phyloP scores from a whole-genome alignment of 2,329 filamentous ascomycete genomes.

The Hymenoscyphus salicellus region DNA sequence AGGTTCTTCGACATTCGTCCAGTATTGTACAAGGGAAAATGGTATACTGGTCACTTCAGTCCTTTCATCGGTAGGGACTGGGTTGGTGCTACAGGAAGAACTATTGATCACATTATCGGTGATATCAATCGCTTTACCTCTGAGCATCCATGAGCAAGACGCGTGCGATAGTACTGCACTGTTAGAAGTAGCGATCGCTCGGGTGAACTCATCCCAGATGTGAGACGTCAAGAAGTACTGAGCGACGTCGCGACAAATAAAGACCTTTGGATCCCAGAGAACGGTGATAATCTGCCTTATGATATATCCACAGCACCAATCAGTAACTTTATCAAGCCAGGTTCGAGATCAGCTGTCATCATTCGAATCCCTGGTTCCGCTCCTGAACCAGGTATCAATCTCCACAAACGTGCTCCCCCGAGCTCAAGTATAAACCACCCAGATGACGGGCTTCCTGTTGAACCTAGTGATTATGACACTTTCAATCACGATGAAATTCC shows the following conservation, averaged over 20 bases:
- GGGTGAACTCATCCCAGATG: conserved; percentile 11
- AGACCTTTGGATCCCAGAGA: conserved; percentile 21
- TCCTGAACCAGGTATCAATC: not conserved
- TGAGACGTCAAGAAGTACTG: no score
- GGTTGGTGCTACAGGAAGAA: conserved; percentile 20
- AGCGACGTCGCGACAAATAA: conserved; percentile 18
- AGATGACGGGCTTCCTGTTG: not conserved
- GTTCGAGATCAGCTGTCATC: conserved; percentile 25
- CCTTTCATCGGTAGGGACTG: not conserved
- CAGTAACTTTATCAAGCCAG: conserved; percentile 22
- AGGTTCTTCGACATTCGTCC: conserved; percentile 29
- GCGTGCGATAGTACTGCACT: no score
- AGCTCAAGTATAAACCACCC: not conserved
- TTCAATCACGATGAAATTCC: conserved; percentile 4
- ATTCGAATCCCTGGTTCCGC: conserved; percentile 20
- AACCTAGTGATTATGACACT: not conserved
- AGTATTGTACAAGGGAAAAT: conserved; percentile 12
- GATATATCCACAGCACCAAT: conserved; percentile 24
- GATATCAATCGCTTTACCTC: conserved; percentile 28
- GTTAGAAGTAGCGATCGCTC: no score
- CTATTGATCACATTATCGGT: conserved; percentile 19
- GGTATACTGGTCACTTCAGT: conserved; percentile 21
- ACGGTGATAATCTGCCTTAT: not conserved
- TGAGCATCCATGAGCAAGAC: conserved; percentile 23
- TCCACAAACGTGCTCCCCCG: no score